phyloP scores from a whole-genome alignment of 2,329 filamentous ascomycete genomes.

The Epichloe gansuensis region DNA sequence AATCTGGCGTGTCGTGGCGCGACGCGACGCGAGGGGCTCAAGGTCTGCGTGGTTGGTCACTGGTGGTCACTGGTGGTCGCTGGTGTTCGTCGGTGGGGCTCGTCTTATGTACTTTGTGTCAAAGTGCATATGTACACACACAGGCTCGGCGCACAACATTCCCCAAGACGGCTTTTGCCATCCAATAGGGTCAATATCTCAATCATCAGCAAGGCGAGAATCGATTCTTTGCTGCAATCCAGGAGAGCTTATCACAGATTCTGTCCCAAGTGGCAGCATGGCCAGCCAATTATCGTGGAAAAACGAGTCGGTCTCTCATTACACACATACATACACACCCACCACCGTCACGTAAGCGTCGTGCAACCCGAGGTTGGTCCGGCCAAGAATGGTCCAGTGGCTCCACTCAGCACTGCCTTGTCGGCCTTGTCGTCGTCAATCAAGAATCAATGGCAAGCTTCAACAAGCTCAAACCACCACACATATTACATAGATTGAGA shows the following conservation, averaged over 20 bases:
- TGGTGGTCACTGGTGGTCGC: too few species aligned
- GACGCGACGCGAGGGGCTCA: constrained; percentile 8
- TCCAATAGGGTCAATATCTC: neutral
- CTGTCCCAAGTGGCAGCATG: neutral
- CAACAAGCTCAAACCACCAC: neutral
- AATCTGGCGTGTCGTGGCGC: constrained; percentile 22
- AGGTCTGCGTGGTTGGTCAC: neutral
- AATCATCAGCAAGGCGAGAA: neutral
- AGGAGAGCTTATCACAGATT: neutral
- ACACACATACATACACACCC: too few species aligned
- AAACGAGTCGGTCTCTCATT: neutral
- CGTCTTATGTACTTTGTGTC: neutral
- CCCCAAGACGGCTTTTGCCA: too few species aligned
- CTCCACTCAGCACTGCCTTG: too few species aligned
- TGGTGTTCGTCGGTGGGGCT: constrained; percentile 5
- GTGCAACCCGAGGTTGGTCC: constrained; percentile 3
- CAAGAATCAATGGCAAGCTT: too few species aligned
- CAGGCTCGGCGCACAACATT: too few species aligned
- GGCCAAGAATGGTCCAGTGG: neutral
- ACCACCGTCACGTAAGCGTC: neutral
- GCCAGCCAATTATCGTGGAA: neutral
- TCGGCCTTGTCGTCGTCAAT: too few species aligned
- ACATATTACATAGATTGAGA: neutral
- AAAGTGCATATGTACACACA: neutral
- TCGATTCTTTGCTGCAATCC: neutral